These are phyloP conservation scores for Mucor sp. DNA, from an alignment of 371 early-diverging fungal genomes.

Conservation along the genomic window DNA sequence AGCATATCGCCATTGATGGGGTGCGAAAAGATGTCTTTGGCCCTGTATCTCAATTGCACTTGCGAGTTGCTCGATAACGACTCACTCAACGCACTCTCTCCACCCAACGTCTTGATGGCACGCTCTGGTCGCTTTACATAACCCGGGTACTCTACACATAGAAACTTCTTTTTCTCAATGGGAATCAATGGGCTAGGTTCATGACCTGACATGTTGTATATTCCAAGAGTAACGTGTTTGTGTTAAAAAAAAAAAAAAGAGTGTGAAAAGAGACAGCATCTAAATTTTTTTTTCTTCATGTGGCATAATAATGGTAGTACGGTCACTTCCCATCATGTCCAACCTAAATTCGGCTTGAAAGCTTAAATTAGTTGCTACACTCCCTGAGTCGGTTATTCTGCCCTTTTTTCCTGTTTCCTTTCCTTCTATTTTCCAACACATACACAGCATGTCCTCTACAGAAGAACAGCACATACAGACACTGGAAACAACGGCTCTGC, in stretches of 20 bases:
- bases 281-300: background rate
- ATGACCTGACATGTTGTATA: conserved; percentile 6
- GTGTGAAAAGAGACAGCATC: background rate
- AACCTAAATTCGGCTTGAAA: background rate
- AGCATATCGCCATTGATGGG: conserved; percentile 61
- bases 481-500: background rate
- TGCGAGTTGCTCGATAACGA: background rate
- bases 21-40: conserved; percentile 64
- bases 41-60: conserved; percentile 56
- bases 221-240: background rate
- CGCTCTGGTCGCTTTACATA: conserved; percentile 44
- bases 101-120: conserved; percentile 57
- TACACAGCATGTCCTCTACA: background rate
- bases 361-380: background rate
- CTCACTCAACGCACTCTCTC: conserved; percentile 36
- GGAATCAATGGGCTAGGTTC: conserved; percentile 24
- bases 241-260: background rate
- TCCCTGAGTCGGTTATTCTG: conserved; percentile 1
- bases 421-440: background rate
- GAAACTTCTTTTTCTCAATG: conserved; percentile 33
- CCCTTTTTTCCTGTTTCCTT: background rate
- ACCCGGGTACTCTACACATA: conserved; percentile 67
- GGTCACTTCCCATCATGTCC: background rate
- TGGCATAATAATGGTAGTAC: background rate
- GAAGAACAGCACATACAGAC: background rate